Conservation (phyloP, 2,329 filamentous ascomycete species). For the Botrytis byssoidea region DNA sequence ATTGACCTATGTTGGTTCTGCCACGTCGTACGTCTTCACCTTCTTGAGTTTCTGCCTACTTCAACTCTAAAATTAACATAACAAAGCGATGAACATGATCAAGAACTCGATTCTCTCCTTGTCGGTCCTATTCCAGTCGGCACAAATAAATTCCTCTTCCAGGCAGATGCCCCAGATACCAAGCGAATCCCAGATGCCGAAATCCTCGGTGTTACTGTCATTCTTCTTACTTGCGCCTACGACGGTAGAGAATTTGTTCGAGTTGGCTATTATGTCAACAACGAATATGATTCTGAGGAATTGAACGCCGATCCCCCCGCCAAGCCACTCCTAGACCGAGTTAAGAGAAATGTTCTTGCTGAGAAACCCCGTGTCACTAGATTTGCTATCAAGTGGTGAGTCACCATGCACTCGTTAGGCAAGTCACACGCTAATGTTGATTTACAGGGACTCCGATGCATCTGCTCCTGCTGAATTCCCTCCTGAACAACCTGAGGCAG, state of each 20-base stretch:
- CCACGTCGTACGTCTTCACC: slow-evolving; percentile 73
- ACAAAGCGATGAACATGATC: slow-evolving; percentile 73
- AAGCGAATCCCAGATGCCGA: slow-evolving; percentile 90
- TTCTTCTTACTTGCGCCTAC: slow-evolving; percentile 94
- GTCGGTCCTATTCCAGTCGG: slow-evolving; percentile 97
- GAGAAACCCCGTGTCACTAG: slow-evolving; percentile 97
- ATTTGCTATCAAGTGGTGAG: slow-evolving; percentile 97
- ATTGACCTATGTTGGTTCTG: slow-evolving; percentile 96
- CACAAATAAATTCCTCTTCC: slow-evolving; percentile 98
- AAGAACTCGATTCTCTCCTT: slow-evolving; percentile 94
- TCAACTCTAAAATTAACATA: slow-evolving; percentile 24
- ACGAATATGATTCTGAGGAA: slow-evolving; percentile 94
- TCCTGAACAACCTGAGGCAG: slow-evolving; percentile 95
- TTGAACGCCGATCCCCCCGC: slow-evolving; percentile 84
- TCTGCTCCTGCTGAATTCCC: slow-evolving; percentile 94
- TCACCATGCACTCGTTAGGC: slow-evolving; percentile 24
- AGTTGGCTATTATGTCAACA: slow-evolving; percentile 99
- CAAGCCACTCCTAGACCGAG: slow-evolving; percentile 89
- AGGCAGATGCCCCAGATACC: slow-evolving; percentile 89
- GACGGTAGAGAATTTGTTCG: slow-evolving; percentile 96
- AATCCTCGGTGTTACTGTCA: slow-evolving; percentile 94
- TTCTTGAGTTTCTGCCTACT: neutral
- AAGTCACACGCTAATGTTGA: slow-evolving; percentile 30
- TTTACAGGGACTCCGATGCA: slow-evolving; percentile 87
- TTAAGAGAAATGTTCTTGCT: slow-evolving; percentile 86